Evolutionary conservation across 1,139 yeast genomes (phyloP), one percentile per base, ranked within the genome.

Genomic region (Yamadazyma atlantica): DNA sequence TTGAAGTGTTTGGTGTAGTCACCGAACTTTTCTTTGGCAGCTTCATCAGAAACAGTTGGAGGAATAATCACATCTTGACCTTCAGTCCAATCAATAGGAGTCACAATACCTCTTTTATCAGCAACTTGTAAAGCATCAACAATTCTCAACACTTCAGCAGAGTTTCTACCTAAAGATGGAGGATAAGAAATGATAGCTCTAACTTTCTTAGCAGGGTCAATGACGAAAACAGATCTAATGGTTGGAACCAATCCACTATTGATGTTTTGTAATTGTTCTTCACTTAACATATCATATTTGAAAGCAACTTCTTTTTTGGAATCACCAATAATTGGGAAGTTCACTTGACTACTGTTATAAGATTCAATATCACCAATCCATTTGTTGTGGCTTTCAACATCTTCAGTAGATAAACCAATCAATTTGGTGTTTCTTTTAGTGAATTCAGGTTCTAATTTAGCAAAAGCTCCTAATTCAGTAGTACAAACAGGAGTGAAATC

Each of bases 401-500:
- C 75, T 52, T 82, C 85, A 46, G 86, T 78, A 46, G 92, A 82
- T 51, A 88, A 73, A 40, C 96, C 96, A 58, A 88, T 82, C 62
- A 88, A 74, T 71, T 88, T 87, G 53, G 85, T 84, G 57, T 80
- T 78, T 64, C 95, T 80, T 64, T 81, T 75, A 54, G 77, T 78
- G 57, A 88, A 88, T 61, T 87, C 95, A 25, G 87, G 88, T 35
- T 85, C 82, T 62, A 87, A 75, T 57, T 79, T 75, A 46, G 96
- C 87, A 55, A 88, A 88, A 12, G 95, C 96, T 46, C 96, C 96
- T 54, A 88, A 75, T 70, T 88, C 96, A 38, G 96, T 88, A 51
- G 96, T 88, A 68, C 96, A 88, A 36, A 88, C 96, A 29, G 96
- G 96, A 13, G 96, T 88, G 73, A 85, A 87, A 63, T 88, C 96